Conservation (phyloP, 2,329 filamentous ascomycete genomes). For the Dactylellina leptospora region DNA sequence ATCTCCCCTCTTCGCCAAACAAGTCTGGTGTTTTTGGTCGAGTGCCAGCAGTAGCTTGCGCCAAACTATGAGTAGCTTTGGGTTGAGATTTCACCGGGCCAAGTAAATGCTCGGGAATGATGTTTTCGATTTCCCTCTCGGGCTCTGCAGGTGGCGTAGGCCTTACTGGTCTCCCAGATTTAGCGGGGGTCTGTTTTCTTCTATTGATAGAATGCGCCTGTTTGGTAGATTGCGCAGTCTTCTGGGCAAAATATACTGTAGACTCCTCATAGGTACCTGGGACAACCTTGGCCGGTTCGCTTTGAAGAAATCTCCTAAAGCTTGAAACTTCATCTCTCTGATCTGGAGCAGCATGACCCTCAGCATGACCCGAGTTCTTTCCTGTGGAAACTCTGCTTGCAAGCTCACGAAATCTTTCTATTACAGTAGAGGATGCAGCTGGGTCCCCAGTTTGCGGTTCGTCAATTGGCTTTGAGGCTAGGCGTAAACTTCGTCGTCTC, state of each 20-base stretch:
- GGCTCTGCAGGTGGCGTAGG: neutral
- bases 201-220: neutral
- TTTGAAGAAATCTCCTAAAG: constrained; percentile 41
- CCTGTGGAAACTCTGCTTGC: constrained; percentile 20
- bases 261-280: constrained; percentile 48
- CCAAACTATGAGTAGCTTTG: neutral
- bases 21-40: constrained; percentile 10
- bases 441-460: neutral
- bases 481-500: constrained; percentile 33
- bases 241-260: constrained; percentile 38
- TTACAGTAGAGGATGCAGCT: constrained; percentile 15
- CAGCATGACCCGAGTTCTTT: too few relatives aligned
- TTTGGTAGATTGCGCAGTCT: neutral
- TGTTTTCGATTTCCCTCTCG: constrained; percentile 20
- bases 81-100: constrained; percentile 8
- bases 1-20: constrained; percentile 39
- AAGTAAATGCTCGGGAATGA: constrained; percentile 46
- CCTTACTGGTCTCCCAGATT: neutral
- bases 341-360: neutral
- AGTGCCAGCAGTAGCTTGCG: neutral
- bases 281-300: constrained; percentile 37
- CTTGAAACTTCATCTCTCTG: constrained; percentile 34
- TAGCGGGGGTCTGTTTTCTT: constrained; percentile 29
- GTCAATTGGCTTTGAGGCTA: constrained; percentile 12
- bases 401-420: constrained; percentile 39